Conservation (phyloP, 768 basidiomycete species). For the Dioszegia hungarica region DNA sequence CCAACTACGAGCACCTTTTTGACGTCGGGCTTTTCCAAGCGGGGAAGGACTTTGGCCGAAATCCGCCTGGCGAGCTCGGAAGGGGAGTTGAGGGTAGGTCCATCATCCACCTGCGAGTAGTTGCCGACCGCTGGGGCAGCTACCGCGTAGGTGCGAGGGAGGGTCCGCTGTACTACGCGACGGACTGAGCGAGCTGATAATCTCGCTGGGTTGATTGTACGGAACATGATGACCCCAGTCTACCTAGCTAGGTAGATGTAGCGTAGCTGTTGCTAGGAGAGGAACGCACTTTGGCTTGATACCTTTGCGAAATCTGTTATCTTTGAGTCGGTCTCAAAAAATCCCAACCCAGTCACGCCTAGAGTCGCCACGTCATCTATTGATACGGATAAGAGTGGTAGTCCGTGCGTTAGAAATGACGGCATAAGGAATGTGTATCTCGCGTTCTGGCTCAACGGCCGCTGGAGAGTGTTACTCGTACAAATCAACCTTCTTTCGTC, state of each 20-base stretch:
- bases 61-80: constrained; percentile 90
- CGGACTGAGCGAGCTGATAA: neutral
- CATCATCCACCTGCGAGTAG: constrained; percentile 38
- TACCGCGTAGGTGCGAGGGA: constrained; percentile 36
- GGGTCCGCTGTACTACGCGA: neutral
- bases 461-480: too few relatives aligned
- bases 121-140: constrained; percentile 50
- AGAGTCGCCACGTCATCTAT: too few relatives aligned
- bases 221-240: constrained; percentile 2
- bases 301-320: too few relatives aligned
- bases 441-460: too few relatives aligned
- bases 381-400: too few relatives aligned
- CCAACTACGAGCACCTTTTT: constrained; percentile 94
- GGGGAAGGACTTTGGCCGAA: constrained; percentile 89
- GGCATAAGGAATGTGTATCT: too few relatives aligned
- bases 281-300: too few relatives aligned
- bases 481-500: too few relatives aligned
- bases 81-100: constrained; percentile 68
- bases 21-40: constrained; percentile 83
- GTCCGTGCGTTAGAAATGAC: too few relatives aligned
- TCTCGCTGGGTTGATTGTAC: neutral
- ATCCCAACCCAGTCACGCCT: too few relatives aligned
- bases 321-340: too few relatives aligned
- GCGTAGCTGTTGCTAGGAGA: too few relatives aligned
- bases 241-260: neutral